Conservation (phyloP, 2,329 filamentous ascomycete species). For the Gremmenia infestans region DNA sequence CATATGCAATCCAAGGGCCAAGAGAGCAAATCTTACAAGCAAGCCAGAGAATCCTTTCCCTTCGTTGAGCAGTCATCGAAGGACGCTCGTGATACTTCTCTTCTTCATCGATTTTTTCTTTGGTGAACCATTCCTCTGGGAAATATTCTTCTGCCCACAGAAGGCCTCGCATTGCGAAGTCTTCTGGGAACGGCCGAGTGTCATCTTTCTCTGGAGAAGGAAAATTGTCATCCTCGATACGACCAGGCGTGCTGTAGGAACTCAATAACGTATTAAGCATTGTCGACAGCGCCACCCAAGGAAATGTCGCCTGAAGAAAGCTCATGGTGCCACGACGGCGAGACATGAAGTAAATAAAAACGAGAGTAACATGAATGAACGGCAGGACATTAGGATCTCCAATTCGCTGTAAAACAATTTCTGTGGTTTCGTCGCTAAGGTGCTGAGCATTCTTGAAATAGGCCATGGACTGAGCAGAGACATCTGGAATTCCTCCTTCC, state of each 20-base stretch:
- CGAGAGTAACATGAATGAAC: slow-evolving; percentile 27
- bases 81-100: slow-evolving; percentile 26
- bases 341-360: slow-evolving; percentile 24
- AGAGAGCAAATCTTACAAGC: slow-evolving; percentile 13
- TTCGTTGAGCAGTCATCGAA: slow-evolving; percentile 24
- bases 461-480: background rate
- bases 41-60: slow-evolving; percentile 25
- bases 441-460: slow-evolving; percentile 20
- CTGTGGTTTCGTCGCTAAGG: slow-evolving; percentile 18
- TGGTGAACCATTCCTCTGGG: slow-evolving; percentile 23
- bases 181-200: slow-evolving; percentile 25
- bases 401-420: slow-evolving; percentile 22
- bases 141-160: slow-evolving; percentile 25
- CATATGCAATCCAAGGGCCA: slow-evolving; percentile 15
- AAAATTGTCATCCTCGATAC: slow-evolving; percentile 18
- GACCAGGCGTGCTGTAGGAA: slow-evolving; percentile 4
- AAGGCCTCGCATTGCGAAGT: slow-evolving; percentile 27
- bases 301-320: slow-evolving; percentile 19
- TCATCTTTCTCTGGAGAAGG: slow-evolving; percentile 24
- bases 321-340: slow-evolving; percentile 17
- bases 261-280: slow-evolving; percentile 25
- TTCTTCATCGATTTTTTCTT: slow-evolving; percentile 26
- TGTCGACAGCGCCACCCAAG: slow-evolving; percentile 20
- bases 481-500: background rate
- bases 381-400: slow-evolving; percentile 28